Conservation (phyloP, 176 grass and related monocot genomes). For the Triticum dicoccoides region DNA sequence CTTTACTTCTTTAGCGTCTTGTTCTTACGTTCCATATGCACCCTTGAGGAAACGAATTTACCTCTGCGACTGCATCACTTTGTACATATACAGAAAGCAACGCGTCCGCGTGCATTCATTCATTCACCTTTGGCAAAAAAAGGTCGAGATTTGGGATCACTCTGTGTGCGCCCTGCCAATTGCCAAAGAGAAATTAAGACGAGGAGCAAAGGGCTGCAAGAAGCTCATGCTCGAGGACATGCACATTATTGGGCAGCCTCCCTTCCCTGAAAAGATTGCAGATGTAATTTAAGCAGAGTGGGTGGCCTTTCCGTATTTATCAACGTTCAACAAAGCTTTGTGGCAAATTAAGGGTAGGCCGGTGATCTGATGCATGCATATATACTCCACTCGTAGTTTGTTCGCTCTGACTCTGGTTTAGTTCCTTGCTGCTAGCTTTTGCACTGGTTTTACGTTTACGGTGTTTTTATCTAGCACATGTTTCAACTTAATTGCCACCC, state of each 20-base stretch:
- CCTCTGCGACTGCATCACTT: neutral
- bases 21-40: neutral
- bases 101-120: neutral
- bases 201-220: neutral
- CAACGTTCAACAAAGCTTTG: conserved; percentile 21
- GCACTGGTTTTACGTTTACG: no score
- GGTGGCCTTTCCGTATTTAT: conserved; percentile 31
- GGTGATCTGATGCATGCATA: neutral
- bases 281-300: conserved; percentile 32
- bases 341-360: conserved; percentile 14
- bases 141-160: neutral
- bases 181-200: conserved; percentile 15
- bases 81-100: neutral
- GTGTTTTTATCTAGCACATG: no score
- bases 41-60: neutral
- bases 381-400: no score
- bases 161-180: neutral
- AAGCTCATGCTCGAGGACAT: neutral
- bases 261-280: conserved; percentile 25
- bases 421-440: neutral
- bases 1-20: neutral
- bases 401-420: neutral
- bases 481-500: neutral
- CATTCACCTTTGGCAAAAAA: conserved; percentile 16
- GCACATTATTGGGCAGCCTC: conserved; percentile 15